Conservation (phyloP, 305 asterid genomes). For the Rubia peregrina region DNA sequence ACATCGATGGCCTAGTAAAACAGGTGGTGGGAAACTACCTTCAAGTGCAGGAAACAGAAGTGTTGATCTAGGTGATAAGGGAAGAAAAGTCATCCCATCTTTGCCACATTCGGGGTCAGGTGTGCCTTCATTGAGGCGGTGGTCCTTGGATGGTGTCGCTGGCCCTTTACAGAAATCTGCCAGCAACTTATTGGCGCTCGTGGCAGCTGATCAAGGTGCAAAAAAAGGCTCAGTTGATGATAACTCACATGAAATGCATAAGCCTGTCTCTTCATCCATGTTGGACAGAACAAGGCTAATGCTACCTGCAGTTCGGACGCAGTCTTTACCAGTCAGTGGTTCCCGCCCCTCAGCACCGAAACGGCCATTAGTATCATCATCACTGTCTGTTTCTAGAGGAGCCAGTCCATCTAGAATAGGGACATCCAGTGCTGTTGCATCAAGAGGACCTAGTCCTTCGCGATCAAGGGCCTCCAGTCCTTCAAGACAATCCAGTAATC, state of each 20-base stretch:
- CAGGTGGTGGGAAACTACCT: slow-evolving; percentile 34
- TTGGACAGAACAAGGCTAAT: slow-evolving; percentile 38
- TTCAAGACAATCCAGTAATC: slow-evolving; percentile 44
- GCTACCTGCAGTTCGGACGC: slow-evolving; percentile 47
- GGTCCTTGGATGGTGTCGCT: slow-evolving; percentile 54
- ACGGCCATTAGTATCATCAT: slow-evolving; percentile 23
- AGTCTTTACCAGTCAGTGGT: slow-evolving; percentile 33
- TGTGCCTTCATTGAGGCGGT: slow-evolving; percentile 43
- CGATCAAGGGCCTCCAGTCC: slow-evolving; percentile 74
- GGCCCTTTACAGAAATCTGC: slow-evolving; percentile 47
- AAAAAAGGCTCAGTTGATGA: slow-evolving; percentile 34
- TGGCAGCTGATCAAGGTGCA: slow-evolving; percentile 33
- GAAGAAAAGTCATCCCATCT: slow-evolving; percentile 29
- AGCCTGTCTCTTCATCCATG: slow-evolving; percentile 40
- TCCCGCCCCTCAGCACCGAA: slow-evolving; percentile 55
- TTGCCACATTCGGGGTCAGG: slow-evolving; percentile 28
- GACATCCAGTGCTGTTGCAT: slow-evolving; percentile 36
- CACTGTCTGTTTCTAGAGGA: slow-evolving; percentile 47
- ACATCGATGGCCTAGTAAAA: slow-evolving; percentile 77
- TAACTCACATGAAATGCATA: slow-evolving; percentile 31
- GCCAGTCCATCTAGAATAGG: slow-evolving; percentile 47
- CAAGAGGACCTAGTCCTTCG: slow-evolving; percentile 69
- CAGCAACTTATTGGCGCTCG: slow-evolving; percentile 36
- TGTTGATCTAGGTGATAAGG: slow-evolving; percentile 51
- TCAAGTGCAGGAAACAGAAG: slow-evolving; percentile 36